Conservation (phyloP, 139 green algal species). For the Closterium sp. region DNA sequence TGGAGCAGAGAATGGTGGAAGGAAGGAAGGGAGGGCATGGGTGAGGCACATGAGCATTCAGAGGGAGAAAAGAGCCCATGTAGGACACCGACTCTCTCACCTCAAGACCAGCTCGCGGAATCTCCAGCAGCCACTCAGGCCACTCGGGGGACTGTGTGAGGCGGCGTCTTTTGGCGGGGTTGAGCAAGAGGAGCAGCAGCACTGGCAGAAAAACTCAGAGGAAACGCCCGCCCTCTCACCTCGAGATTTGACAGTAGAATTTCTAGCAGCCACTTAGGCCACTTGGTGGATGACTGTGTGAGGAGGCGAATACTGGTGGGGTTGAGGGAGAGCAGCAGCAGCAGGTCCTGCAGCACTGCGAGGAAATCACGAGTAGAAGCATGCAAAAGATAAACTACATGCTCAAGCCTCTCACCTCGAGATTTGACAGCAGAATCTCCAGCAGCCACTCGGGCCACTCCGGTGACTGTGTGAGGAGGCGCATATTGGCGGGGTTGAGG, state of each 20-base stretch:
- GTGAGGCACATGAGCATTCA: not conserved
- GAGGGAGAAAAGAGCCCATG: too few species aligned
- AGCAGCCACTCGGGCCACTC: conserved; percentile 50
- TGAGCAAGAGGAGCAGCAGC: not conserved
- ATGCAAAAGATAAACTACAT: too few species aligned
- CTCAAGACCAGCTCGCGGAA: conserved; percentile 27
- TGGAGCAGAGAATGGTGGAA: too few species aligned
- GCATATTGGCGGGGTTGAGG: not conserved
- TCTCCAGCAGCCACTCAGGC: conserved; percentile 44
- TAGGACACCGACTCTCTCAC: not conserved
- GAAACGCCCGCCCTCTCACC: not conserved
- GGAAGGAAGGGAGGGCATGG: not conserved
- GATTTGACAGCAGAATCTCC: conserved; percentile 37
- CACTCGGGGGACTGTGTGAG: conserved; percentile 21
- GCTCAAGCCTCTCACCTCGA: conserved; percentile 10
- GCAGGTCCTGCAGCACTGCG: not conserved
- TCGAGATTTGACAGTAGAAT: not conserved
- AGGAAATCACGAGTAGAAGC: too few species aligned
- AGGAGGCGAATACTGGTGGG: too few species aligned
- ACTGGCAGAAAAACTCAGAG: not conserved
- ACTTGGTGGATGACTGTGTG: too few species aligned
- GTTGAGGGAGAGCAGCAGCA: too few species aligned
- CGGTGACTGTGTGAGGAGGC: not conserved
- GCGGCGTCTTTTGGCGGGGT: not conserved
- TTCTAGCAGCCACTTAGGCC: conserved; percentile 40